Evolutionary conservation across 768 basidiomycete species (phyloP), one percentile per base, ranked within the genome.

Genomic region (Chalciporus sphaerocephalus): DNA sequence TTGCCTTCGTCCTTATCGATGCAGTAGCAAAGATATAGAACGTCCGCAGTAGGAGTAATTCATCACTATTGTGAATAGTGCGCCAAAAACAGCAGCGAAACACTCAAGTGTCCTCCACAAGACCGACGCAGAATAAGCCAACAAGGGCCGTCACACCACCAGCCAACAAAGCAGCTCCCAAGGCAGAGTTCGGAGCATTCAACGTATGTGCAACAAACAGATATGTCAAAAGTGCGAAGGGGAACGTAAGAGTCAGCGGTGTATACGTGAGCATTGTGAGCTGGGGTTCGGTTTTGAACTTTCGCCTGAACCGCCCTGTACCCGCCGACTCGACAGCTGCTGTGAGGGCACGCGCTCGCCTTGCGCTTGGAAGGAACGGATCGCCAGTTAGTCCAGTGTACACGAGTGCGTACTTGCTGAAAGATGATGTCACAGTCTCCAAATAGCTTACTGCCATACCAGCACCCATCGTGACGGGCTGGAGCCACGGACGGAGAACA

Each of bases 171-270:
- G 87, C 81, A 17, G 87, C 86, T 11, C 82, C 74, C 7, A 92
- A 71, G 0, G 91, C 89, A 55, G 86, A 76, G 37, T 81, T 64
- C 0, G 90, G 88, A 20, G 82, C 80, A 15, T 64, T 61, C 17
- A 92, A 67, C 0, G 86, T 84, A 65, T 91, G 88, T 2, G 90
- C 86, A n/a, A 92, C 87, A 54, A 94, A 89, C 16, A 97, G 66
- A 63, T 95, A 96, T 5, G 91, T 87, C 28, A 78, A 68, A 22
- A 94, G 70, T 12, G 90, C 83, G 51, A 90, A 87, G 5, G 91
- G 87, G 51, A 93, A 76, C 1, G 88, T 87, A 48, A 92, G 70
- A 1, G 85, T 87, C 40, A 90, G 70, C 15, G 92, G 86, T 11
- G 87, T 79, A 22, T 79, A 65, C 12, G 71, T 87, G 52, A 94